Conservation (phyloP, 805 yeast species). For the Sporopachydermia lactativora region DNA sequence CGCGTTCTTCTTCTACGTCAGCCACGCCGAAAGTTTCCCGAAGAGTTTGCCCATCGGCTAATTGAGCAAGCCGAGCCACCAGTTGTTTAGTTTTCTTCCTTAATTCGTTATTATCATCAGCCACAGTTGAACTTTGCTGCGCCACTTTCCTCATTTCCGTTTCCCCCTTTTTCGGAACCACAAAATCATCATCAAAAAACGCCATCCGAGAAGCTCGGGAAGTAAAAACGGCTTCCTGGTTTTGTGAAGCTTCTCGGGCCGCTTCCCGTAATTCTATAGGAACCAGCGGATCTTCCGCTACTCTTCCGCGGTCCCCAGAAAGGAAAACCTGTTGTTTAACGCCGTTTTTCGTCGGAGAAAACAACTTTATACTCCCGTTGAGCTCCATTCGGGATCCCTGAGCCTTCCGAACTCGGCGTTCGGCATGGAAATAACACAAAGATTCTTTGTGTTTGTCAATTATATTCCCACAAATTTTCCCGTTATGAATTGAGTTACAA, state of each 20-base stretch:
- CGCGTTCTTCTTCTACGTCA: neutral
- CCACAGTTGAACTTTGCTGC: conserved; percentile 15
- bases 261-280: conserved; percentile 4
- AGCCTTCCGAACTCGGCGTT: conserved; percentile 34
- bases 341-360: conserved; percentile 39
- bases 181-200: conserved; percentile 35
- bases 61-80: conserved; percentile 18
- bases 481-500: conserved; percentile 33
- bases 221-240: conserved; percentile 19
- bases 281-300: conserved; percentile 17
- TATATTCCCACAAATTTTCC: conserved; percentile 42
- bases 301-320: conserved; percentile 18
- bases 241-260: neutral
- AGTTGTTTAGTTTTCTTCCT: conserved; percentile 25
- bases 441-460: conserved; percentile 39
- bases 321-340: conserved; percentile 28
- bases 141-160: conserved; percentile 25
- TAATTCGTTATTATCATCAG: conserved; percentile 19
- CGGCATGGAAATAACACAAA: conserved; percentile 63
- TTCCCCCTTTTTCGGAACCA: conserved; percentile 30
- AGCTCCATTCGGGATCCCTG: conserved; percentile 66
- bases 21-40: neutral
- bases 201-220: conserved; percentile 30
- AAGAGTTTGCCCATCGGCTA: conserved; percentile 14
- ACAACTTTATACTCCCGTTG: conserved; percentile 41